phyloP scores from a whole-genome alignment of 805 yeast genomes.

The Kazachstania bromeliacearum region DNA sequence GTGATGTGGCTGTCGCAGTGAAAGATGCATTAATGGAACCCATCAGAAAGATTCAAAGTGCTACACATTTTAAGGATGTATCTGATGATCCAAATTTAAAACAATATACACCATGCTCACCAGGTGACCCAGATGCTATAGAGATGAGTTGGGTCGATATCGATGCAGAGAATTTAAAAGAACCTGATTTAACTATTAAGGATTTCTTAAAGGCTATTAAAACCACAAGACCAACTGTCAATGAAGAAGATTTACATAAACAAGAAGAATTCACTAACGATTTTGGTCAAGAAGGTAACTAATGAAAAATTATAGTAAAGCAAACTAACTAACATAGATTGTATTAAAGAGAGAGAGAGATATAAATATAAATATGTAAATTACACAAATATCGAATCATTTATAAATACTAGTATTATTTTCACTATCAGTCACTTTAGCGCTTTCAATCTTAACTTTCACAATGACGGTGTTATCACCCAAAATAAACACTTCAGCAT shows the following conservation, averaged over 20 bases:
- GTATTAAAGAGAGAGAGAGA: slow-evolving; percentile 4
- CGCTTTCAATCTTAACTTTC: slow-evolving; percentile 52
- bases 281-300: slow-evolving; percentile 91
- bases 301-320: background rate
- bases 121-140: slow-evolving; percentile 79
- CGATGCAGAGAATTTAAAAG: slow-evolving; percentile 77
- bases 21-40: slow-evolving; percentile 98
- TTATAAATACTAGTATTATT: slow-evolving; percentile 39
- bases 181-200: slow-evolving; percentile 81
- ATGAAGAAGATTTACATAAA: slow-evolving; percentile 66
- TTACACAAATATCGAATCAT: slow-evolving; percentile 7
- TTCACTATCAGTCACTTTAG: slow-evolving; percentile 71
- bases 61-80: slow-evolving; percentile 80
- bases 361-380: slow-evolving; percentile 1
- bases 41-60: slow-evolving; percentile 85
- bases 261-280: slow-evolving; percentile 87
- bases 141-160: slow-evolving; percentile 94
- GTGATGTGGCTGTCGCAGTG: slow-evolving; percentile 92
- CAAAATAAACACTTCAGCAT: slow-evolving; percentile 58
- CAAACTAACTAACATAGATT: slow-evolving; percentile 2
- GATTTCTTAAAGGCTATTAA: slow-evolving; percentile 91
- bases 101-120: slow-evolving; percentile 86
- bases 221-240: slow-evolving; percentile 90
- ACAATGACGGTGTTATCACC: slow-evolving; percentile 59
- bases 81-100: slow-evolving; percentile 31